Base-by-base conservation (phyloP, 345 rosid genomes). In the Firmiana major region DNA sequence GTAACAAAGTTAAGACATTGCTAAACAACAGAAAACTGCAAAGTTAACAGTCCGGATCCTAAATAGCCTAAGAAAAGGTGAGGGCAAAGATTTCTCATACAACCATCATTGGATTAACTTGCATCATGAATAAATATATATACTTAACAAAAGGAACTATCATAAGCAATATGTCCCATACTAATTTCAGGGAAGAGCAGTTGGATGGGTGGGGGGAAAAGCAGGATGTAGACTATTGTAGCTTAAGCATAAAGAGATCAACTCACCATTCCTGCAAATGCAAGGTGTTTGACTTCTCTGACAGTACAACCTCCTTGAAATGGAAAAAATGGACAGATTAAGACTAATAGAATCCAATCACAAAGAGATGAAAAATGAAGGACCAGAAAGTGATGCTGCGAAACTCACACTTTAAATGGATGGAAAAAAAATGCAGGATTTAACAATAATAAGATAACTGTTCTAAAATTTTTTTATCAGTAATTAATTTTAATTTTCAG, bases 261-360 rank as follows among this genome's bases (percentile, higher is more conserved):
- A 83, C 90, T 82, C 75, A 90, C 94, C 89, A 54, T 64, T 80
- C 73, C 74, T 19, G 77, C 63, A 83, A 80, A 74, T 79, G 80
- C 53, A 80, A 64, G 53, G 81, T 69, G 42, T 83, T 83, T 0
- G 82, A 68, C 78, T 79, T 84, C 71, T 86, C 87, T 57, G 82
- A 83, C 67, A 76, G 60, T 22, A 71, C 31, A 46, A 63, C 86
- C 83, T 88, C 82, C 87, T 83, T 72, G 46, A 34, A 65, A 58
- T 9, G 60, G 46, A 70, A 54, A 53, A 75, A 65, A 66, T 17
- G 68, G 40, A 74, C 54, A 71, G 24, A 70, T 43, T n/a, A 72
- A 24, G 22, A 55, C 60, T 42, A 43, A 28, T 28, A 74, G 43
- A 38, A 73, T 22, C 22, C 22, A 40, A 11, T 65, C 55, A 68